Evolutionary conservation across 768 basidiomycete genomes (phyloP).

Genomic region (Boletus edulis): DNA sequence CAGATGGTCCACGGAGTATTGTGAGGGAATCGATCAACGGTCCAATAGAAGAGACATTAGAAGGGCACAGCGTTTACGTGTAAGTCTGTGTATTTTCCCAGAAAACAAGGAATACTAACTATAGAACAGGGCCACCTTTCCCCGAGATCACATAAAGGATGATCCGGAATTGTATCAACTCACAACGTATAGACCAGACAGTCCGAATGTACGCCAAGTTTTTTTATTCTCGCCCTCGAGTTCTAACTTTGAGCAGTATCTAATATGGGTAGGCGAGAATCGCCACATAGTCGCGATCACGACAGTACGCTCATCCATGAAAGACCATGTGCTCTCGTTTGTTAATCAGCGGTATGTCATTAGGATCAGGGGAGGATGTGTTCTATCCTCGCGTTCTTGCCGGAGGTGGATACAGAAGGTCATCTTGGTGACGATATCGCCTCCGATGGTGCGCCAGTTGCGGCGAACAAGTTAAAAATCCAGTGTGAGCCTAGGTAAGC

Average conservation of each 20-base stretch:
- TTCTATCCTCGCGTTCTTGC: conserved; percentile 39
- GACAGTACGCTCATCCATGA: conserved; percentile 18
- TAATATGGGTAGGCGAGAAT: conserved; percentile 26
- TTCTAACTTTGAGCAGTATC: conserved; percentile 17
- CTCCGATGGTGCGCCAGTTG: conserved; percentile 27
- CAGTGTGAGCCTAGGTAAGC: conserved; percentile 40
- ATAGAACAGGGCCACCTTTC: conserved; percentile 38
- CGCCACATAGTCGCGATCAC: conserved; percentile 22
- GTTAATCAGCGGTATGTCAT: neutral
- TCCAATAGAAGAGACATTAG: conserved; percentile 28
- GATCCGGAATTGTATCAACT: conserved; percentile 42
- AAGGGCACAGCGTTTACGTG: conserved; percentile 45
- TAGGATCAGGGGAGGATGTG: conserved; percentile 40
- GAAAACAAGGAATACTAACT: neutral
- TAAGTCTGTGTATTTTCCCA: conserved; percentile 24
- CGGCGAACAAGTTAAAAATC: conserved; percentile 34
- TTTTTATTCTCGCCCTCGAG: neutral
- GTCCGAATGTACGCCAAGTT: conserved; percentile 20
- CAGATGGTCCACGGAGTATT: conserved; percentile 56
- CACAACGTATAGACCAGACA: conserved; percentile 21
- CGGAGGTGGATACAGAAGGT: conserved; percentile 36
- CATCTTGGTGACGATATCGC: conserved; percentile 27
- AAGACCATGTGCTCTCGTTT: neutral
- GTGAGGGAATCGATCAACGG: conserved; percentile 35
- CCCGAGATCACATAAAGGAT: conserved; percentile 39